Percentiles rank a stretch among this genome's conserved stretches.
phyloP scores from a whole-genome alignment of 768 basidiomycete genomes.

The Termitomyces sp. region DNA sequence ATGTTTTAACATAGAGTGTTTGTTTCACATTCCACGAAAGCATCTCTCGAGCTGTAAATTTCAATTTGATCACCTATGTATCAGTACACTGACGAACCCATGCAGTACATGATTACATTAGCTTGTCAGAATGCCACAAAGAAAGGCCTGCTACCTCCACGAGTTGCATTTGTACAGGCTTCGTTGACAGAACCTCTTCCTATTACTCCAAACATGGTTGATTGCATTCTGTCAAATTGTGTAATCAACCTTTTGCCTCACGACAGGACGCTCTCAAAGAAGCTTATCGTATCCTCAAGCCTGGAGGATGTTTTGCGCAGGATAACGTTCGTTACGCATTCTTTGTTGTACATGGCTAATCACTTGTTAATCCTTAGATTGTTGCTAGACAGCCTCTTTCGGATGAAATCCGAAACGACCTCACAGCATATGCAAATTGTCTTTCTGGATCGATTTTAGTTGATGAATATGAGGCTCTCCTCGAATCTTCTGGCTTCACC shows the following conservation, averaged over 20 bases:
- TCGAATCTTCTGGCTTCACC: constrained; percentile 36
- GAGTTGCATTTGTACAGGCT: constrained; percentile 43
- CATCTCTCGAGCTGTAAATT: constrained; percentile 33
- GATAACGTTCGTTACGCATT: constrained; percentile 38
- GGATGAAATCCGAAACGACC: constrained; percentile 32
- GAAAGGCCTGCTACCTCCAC: constrained; percentile 38
- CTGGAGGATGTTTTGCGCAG: constrained; percentile 49
- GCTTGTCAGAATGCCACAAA: constrained; percentile 41
- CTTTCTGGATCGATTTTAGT: constrained; percentile 40
- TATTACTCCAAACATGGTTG: constrained; percentile 40
- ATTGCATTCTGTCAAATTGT: constrained; percentile 56
- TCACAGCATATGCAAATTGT: constrained; percentile 38
- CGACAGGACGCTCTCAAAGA: constrained; percentile 38
- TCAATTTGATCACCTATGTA: background rate
- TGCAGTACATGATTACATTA: constrained; percentile 45
- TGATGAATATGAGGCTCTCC: constrained; percentile 31
- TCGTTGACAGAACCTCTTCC: constrained; percentile 40
- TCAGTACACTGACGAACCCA: background rate
- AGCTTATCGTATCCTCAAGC: constrained; percentile 43
- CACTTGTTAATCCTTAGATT: constrained; percentile 27
- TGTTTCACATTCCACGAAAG: too few relatives aligned
- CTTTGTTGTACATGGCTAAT: background rate
- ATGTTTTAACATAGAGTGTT: too few relatives aligned
- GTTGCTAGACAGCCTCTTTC: constrained; percentile 40
- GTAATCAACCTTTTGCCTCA: constrained; percentile 46